Percentiles rank a stretch among this genome's conserved stretches.
phyloP scores from a whole-genome alignment of 768 basidiomycete species.

The Trametes sanguinea region DNA sequence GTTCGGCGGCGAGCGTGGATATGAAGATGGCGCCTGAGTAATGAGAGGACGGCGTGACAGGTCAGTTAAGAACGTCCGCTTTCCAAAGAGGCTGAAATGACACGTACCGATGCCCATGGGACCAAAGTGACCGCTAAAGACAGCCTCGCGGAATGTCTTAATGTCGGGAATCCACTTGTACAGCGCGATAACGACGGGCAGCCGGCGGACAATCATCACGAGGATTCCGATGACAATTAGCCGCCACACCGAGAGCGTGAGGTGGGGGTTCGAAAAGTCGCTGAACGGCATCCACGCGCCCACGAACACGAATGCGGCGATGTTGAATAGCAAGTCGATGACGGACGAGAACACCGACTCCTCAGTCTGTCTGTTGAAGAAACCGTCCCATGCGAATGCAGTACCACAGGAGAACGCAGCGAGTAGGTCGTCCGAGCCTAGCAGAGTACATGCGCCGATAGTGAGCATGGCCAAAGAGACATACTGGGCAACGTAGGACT shows the following conservation, averaged over 20 bases:
- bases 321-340: constrained; percentile 94
- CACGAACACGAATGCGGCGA: constrained; percentile 92
- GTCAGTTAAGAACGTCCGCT: not conserved
- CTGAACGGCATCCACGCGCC: constrained; percentile 98
- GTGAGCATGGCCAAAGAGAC: constrained; percentile 81
- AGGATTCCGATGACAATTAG: constrained; percentile 81
- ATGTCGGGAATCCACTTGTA: constrained; percentile 96
- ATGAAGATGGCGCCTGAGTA: constrained; percentile 86
- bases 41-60: not conserved
- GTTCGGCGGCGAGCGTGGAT: constrained; percentile 71
- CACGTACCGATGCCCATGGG: constrained; percentile 74
- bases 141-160: constrained; percentile 89
- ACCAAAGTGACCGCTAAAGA: constrained; percentile 96
- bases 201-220: constrained; percentile 77
- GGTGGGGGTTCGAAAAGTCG: constrained; percentile 63
- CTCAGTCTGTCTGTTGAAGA: constrained; percentile 91
- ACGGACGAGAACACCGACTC: constrained; percentile 95
- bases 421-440: constrained; percentile 92
- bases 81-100: not conserved
- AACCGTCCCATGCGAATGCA: constrained; percentile 96
- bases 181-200: constrained; percentile 81
- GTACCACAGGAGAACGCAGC: constrained; percentile 95
- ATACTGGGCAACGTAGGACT: constrained; percentile 94
- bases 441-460: constrained; percentile 79
- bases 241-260: constrained; percentile 81